Conservation (phyloP, 306 rosid species). For the Gastrolobium bilobum region DNA sequence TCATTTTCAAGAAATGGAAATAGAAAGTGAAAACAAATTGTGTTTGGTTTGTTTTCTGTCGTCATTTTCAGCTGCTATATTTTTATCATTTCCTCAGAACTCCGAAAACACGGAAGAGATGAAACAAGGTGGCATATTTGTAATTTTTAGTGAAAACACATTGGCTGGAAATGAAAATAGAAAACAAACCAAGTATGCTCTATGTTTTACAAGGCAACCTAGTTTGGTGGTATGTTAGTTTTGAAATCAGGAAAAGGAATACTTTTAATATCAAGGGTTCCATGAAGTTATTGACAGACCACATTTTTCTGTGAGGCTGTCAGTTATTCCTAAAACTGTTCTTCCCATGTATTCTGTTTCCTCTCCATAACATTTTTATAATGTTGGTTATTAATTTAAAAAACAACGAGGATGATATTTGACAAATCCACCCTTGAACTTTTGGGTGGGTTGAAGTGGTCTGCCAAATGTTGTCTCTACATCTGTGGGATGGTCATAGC, state of each 20-base stretch:
- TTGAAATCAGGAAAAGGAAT: constrained; percentile 11
- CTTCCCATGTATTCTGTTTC: constrained; percentile 7
- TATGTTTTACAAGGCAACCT: neutral
- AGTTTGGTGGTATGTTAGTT: neutral
- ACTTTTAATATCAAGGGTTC: neutral
- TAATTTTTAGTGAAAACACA: neutral
- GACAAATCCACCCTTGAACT: neutral
- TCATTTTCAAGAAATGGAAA: neutral
- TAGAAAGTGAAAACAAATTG: neutral
- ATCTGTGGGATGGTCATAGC: constrained; percentile 6
- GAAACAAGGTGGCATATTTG: neutral
- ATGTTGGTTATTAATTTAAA: neutral
- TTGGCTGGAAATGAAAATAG: neutral
- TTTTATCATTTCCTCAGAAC: no score
- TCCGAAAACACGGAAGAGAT: neutral
- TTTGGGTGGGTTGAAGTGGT: neutral
- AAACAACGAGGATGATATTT: neutral
- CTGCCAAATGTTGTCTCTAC: neutral
- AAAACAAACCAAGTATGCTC: neutral
- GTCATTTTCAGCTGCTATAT: neutral
- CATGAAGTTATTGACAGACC: neutral
- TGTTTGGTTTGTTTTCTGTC: no score
- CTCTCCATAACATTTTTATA: neutral
- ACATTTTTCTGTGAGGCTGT: constrained; percentile 14
- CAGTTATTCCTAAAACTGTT: neutral